Percentiles rank a stretch among this genome's conserved stretches.
Evolutionary conservation across 2,329 filamentous ascomycete genomes (phyloP).

Genomic region (Neurospora sp.): DNA sequence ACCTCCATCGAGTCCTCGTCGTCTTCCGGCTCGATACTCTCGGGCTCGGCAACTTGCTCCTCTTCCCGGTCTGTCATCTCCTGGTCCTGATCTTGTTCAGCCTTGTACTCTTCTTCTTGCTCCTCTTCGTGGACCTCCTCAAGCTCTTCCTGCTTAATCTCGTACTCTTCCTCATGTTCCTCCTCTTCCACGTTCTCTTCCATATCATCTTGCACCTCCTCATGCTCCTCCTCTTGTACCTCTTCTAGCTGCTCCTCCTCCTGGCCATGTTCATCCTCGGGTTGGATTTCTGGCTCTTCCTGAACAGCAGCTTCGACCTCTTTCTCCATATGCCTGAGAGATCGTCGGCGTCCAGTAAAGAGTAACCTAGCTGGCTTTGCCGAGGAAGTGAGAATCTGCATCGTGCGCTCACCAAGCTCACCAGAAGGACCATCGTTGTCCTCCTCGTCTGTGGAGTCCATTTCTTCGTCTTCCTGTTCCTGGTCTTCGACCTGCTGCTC

Average conservation of each 20-base stretch:
- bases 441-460: not conserved
- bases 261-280: not conserved
- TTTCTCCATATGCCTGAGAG: not conserved
- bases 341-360: not conserved
- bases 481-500: not conserved
- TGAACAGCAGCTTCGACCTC: not conserved
- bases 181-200: not conserved
- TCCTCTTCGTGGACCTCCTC: not conserved
- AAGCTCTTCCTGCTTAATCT: conserved; percentile 3
- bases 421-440: not conserved
- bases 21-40: not conserved
- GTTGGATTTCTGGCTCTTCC: not conserved
- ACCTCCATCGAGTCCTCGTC: conserved; percentile 7
- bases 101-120: not conserved
- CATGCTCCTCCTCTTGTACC: not conserved
- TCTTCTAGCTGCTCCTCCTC: conserved; percentile 3
- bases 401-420: not conserved
- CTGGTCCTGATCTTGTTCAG: conserved; percentile 3
- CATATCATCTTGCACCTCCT: not conserved
- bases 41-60: conserved; percentile 1
- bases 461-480: not conserved
- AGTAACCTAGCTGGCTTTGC: not conserved
- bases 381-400: not conserved
- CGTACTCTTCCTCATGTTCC: not conserved
- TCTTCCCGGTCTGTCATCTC: conserved; percentile 13